Evolutionary conservation across 805 yeast species (phyloP), one percentile per base, ranked within the genome.

Genomic region (Candida sphagnicola): DNA sequence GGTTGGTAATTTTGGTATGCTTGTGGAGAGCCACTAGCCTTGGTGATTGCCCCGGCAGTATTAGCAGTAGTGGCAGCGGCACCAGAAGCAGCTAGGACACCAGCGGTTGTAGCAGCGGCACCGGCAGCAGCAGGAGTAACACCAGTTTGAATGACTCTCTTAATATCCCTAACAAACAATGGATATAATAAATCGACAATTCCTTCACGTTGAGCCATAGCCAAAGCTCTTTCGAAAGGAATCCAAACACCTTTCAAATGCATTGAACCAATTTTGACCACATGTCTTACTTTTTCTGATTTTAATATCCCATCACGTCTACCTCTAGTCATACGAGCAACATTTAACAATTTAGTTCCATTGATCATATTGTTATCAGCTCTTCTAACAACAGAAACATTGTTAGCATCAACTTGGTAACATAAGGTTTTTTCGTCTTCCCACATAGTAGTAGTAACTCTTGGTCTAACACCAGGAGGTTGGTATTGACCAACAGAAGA

Each of bases 371-470:
- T 81, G 56, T 83, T 82, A 61, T 85, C 93, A 21, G 88, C 93
- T 53, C 95, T 74, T 48, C 95, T 73, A 19, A 85, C 89, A 15
- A 85, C 95, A 13, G 83, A 73, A 32, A 85, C 84, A 40, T 86
- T 85, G 46, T 82, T 78, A 41, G 88, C 90, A 52, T 85, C 93
- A 21, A 85, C 91, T 60, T 85, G 93, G 65, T 85, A 85, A 56
- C 93, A 85, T 37, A 85, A 61, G 1, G 95, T 85, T 49, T 82
- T 81, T 54, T 85, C 95, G 56, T 85, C 95, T 54, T 85, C 93
- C 95, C 95, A 85, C 75, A 82, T 76, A n/a, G 93, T 85, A 16
- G 93, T 84, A 37, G 89, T 82, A 37, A 85, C 87, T 44, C 82
- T 67, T 6, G 84, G 86, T 24, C 83, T 51, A 39, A 68, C 57